Evolutionary conservation across 1,284 basidiomycete species (phyloP).

Genomic region (Irpex rosettiformis): DNA sequence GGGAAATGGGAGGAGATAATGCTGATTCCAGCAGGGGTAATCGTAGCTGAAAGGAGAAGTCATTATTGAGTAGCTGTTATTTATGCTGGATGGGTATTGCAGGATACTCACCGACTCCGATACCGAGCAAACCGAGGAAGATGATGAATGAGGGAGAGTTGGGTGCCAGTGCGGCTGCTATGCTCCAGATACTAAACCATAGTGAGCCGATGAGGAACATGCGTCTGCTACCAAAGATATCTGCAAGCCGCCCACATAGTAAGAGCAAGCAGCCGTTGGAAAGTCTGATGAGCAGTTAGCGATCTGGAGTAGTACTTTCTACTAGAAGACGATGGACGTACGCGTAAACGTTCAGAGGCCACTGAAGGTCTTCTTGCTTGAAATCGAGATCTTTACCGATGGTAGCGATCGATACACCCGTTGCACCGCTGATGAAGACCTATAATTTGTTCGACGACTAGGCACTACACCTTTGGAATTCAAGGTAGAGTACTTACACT

Average conservation of each 20-base stretch:
- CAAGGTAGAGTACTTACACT: slow-evolving; percentile 11
- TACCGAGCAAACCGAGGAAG: slow-evolving; percentile 30
- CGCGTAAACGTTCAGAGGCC: slow-evolving; percentile 40
- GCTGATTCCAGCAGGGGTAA: slow-evolving; percentile 29
- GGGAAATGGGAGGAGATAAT: slow-evolving; percentile 27
- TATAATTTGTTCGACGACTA: slow-evolving; percentile 10
- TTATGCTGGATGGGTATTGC: not conserved
- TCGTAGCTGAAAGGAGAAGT: slow-evolving; percentile 18
- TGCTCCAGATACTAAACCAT: slow-evolving; percentile 32
- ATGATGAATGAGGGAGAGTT: slow-evolving; percentile 27
- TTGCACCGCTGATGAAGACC: slow-evolving; percentile 37
- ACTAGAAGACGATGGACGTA: slow-evolving; percentile 19
- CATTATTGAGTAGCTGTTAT: not conserved
- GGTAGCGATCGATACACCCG: slow-evolving; percentile 40
- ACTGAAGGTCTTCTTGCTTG: slow-evolving; percentile 34
- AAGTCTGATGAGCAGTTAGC: slow-evolving; percentile 19
- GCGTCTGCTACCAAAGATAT: slow-evolving; percentile 34
- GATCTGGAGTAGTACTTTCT: not conserved
- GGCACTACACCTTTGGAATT: no score
- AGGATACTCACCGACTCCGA: slow-evolving; percentile 24
- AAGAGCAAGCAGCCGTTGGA: slow-evolving; percentile 31
- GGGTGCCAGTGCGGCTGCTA: slow-evolving; percentile 28
- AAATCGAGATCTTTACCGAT: slow-evolving; percentile 37
- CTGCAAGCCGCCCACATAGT: slow-evolving; percentile 35
- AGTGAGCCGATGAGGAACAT: slow-evolving; percentile 35